Percentiles rank a stretch among this genome's conserved stretches.
These are phyloP conservation scores for Phytophthora meadii DNA, from an alignment of 352 stramenopile species.

Conservation along the genomic window DNA sequence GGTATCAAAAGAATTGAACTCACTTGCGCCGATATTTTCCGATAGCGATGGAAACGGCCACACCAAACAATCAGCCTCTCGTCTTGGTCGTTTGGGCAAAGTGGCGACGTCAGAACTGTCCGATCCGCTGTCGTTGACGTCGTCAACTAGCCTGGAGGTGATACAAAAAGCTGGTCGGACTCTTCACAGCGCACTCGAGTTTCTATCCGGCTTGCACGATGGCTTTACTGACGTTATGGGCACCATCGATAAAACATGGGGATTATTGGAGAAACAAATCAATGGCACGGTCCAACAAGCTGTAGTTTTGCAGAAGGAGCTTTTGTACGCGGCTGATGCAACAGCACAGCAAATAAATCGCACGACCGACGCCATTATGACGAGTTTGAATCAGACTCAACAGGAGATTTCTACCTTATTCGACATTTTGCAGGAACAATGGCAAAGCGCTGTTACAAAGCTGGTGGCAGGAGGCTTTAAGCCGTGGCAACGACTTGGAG, in stretches of 20 bases:
- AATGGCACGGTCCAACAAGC: conserved; percentile 38
- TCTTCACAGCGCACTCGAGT: conserved; percentile 36
- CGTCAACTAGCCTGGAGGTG: conserved; percentile 20
- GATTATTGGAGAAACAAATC: conserved; percentile 34
- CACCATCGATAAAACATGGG: conserved; percentile 35
- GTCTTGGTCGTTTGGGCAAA: conserved; percentile 39
- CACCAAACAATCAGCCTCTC: conserved; percentile 36
- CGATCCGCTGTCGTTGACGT: conserved; percentile 24
- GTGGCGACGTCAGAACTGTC: conserved; percentile 28
- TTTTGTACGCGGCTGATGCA: conserved; percentile 34
- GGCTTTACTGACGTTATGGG: conserved; percentile 38
- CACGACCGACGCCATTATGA: conserved; percentile 27
- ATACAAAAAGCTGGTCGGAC: conserved; percentile 40
- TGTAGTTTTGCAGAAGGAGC: conserved; percentile 34
- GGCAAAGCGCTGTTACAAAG: conserved; percentile 27
- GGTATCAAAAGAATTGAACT: conserved; percentile 27
- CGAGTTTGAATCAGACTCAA: conserved; percentile 34
- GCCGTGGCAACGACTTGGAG: conserved; percentile 40
- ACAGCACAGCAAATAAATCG: conserved; percentile 38
- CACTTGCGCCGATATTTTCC: conserved; percentile 32
- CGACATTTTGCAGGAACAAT: conserved; percentile 33
- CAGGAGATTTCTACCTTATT: conserved; percentile 38
- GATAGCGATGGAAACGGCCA: conserved; percentile 28
- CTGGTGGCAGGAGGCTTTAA: conserved; percentile 28
- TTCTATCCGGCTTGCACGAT: conserved; percentile 39